Evolutionary conservation across 257 asterid species (phyloP), one percentile per base, ranked within the genome.

Genomic region (Linaria vulgaris): DNA sequence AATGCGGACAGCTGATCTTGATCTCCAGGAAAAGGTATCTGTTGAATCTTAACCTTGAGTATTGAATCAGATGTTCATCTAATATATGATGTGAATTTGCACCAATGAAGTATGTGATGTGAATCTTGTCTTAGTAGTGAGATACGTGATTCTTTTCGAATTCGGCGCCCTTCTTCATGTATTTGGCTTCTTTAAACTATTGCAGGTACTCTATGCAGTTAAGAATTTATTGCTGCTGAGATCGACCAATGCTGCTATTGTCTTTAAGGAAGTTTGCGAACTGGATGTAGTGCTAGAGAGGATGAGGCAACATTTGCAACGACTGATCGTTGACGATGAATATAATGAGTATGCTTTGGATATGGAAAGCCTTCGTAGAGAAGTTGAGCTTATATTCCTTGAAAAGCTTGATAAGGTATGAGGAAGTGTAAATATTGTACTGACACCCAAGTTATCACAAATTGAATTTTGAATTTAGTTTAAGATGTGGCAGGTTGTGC

Each of bases 11-110:
- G 22, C 53, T 11, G 96, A 90, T 77, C 80, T 88, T 57, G 97
- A 90, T 85, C 94, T 90, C 63, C 90, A 75, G 78, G 97, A 90
- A 75, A 90, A 90, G 97, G 97, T 90, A 58, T 38, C 21, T 68
- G 17, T 41, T 63, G 37, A 43, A 25, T 50, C 46, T 56, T 59
- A 43, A 43, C 31, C 24, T 51, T 57, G 6, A 3, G 34, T 27
- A 27, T 27, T 27, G 34, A 27, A 27, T 27, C 34, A 27, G 34
- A 8, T 34, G 31, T 44, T 56, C 63, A 51, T 58, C 38, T n/a
- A 58, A 15, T 59, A 49, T 12, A 31, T 59, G 12, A 25, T 30
- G 51, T 66, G 65, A 58, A 66, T 59, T 27, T 27, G 34, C 34
- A 6, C 6, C 34, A 27, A 27, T 27, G 4, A 27, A 27, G 6